Evolutionary conservation across 345 rosid genomes (phyloP).

Genomic region (Hypericum perforatum): DNA sequence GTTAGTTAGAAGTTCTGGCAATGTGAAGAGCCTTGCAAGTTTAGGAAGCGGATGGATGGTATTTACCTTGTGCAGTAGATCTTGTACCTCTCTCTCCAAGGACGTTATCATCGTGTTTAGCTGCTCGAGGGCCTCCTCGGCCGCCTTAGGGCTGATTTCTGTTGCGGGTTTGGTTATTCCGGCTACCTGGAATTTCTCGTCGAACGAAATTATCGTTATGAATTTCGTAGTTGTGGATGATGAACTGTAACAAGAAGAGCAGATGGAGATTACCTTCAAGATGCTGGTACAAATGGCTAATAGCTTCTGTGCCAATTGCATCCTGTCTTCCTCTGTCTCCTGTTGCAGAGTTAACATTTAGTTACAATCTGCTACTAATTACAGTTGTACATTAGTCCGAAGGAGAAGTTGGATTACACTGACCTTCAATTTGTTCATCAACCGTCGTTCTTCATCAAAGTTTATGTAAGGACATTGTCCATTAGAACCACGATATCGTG

Average conservation of each 20-base stretch:
- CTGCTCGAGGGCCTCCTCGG: conserved; percentile 73
- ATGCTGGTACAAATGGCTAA: conserved; percentile 58
- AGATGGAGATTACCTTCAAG: conserved; percentile 37
- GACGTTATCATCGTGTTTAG: conserved; percentile 45
- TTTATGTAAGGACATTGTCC: conserved; percentile 41
- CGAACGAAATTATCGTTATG: too few species aligned
- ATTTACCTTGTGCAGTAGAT: conserved; percentile 47
- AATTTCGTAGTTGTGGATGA: too few species aligned
- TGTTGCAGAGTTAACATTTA: conserved; percentile 14
- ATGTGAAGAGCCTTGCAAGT: too few species aligned
- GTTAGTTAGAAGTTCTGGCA: conserved; percentile 1
- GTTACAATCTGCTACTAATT: conserved; percentile 5
- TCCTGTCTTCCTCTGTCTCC: conserved; percentile 63
- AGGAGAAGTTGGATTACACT: neutral
- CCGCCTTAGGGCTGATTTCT: conserved; percentile 49
- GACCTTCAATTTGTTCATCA: conserved; percentile 52
- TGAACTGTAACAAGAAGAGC: too few species aligned
- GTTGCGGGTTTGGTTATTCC: conserved; percentile 45
- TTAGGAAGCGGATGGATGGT: neutral
- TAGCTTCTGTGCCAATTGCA: conserved; percentile 59
- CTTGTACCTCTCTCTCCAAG: conserved; percentile 58
- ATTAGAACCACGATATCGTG: conserved; percentile 48
- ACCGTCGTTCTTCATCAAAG: conserved; percentile 45
- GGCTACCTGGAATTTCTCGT: conserved; percentile 37
- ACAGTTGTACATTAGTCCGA: neutral